A percentile compares a stretch with the other conserved stretches of the same genome.
Evolutionary conservation across 352 stramenopile species (phyloP).

Genomic region (Phytophthora palmivora): DNA sequence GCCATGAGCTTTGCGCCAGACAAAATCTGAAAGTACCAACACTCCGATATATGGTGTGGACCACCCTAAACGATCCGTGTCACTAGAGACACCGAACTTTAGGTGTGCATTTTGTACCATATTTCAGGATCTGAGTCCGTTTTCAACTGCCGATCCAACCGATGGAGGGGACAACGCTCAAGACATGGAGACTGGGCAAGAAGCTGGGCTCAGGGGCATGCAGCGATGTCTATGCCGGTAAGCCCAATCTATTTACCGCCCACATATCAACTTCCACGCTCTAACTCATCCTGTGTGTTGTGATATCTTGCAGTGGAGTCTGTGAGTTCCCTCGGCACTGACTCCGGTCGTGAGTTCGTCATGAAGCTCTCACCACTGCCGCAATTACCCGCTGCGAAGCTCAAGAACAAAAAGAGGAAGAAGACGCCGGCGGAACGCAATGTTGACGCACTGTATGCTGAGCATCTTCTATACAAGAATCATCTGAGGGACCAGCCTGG

Average conservation of each 20-base stretch:
- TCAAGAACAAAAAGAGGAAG: constrained; percentile 93
- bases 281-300: constrained; percentile 13
- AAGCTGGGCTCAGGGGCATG: constrained; percentile 84
- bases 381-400: constrained; percentile 53
- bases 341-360: constrained; percentile 55
- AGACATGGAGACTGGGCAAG: constrained; percentile 80
- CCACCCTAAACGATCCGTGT: too few species aligned
- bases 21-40: too few species aligned
- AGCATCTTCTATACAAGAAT: constrained; percentile 91
- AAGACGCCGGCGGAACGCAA: constrained; percentile 91
- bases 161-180: constrained; percentile 79
- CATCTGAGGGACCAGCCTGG: constrained; percentile 75
- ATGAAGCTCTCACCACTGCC: constrained; percentile 83
- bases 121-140: not conserved
- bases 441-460: constrained; percentile 91
- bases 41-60: too few species aligned
- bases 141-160: constrained; percentile 4
- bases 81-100: too few species aligned
- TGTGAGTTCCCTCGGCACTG: constrained; percentile 34
- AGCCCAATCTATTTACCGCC: not conserved
- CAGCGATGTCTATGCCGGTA: constrained; percentile 84
- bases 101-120: not conserved
- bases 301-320: constrained; percentile 47
- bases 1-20: constrained; percentile 28
- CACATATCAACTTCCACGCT: not conserved